Percentiles rank a stretch among this genome's conserved stretches.
These are phyloP conservation scores for Camellia oleifera DNA, from an alignment of 179 eudicot species.

Conservation along the genomic window DNA sequence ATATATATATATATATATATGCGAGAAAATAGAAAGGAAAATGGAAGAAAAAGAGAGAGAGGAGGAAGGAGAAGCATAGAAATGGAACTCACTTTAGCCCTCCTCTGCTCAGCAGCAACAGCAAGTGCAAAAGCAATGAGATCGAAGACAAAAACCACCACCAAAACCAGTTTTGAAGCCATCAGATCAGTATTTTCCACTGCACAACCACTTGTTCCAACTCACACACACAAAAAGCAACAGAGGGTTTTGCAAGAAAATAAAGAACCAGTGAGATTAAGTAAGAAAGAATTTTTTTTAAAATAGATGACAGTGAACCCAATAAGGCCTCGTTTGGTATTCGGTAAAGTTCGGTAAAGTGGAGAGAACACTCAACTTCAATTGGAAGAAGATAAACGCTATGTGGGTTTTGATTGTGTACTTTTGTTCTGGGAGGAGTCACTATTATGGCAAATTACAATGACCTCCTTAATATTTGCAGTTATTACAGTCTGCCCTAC, in stretches of 20 bases:
- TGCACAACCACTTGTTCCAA: neutral
- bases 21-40: neutral
- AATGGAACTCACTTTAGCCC: slow-evolving; percentile 49
- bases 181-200: slow-evolving; percentile 19
- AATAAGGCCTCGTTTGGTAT: neutral
- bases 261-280: neutral
- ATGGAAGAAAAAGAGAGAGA: neutral
- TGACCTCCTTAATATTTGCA: no score
- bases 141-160: slow-evolving; percentile 61
- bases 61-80: neutral
- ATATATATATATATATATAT: no score
- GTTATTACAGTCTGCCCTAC: no score
- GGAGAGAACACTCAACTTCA: neutral
- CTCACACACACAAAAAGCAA: neutral
- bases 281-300: neutral
- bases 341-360: slow-evolving; percentile 3
- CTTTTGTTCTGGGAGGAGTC: no score
- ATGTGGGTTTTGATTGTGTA: no score
- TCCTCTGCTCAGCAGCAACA: slow-evolving; percentile 82
- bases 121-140: slow-evolving; percentile 82
- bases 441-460: no score
- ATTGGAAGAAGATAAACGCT: neutral
- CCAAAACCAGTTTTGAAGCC: slow-evolving; percentile 56
- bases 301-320: neutral
- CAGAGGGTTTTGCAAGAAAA: neutral